phyloP scores from a whole-genome alignment of 352 stramenopile species.

The Phytophthora syringae region DNA sequence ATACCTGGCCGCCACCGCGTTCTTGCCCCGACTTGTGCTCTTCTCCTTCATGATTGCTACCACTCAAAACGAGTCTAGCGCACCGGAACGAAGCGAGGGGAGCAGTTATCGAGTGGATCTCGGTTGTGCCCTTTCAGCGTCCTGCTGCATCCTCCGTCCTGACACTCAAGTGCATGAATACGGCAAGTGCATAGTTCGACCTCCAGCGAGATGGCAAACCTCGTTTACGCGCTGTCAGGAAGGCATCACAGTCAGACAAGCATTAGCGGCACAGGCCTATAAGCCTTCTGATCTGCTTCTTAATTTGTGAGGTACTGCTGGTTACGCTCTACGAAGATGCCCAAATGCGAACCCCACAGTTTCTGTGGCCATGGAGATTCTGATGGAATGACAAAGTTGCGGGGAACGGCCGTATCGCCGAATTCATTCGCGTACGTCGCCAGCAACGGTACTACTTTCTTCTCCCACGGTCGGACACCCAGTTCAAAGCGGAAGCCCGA shows the following conservation, averaged over 20 bases:
- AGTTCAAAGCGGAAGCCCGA: conserved; percentile 43
- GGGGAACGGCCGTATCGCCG: conserved; percentile 22
- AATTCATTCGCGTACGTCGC: neutral
- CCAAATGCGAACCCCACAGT: conserved; percentile 46
- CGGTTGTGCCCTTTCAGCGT: too few relatives aligned
- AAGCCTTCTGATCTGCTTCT: too few relatives aligned
- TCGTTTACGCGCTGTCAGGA: too few relatives aligned
- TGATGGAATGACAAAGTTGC: conserved; percentile 86
- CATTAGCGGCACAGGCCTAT: too few relatives aligned
- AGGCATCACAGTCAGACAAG: too few relatives aligned
- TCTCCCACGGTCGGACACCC: neutral
- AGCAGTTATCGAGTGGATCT: conserved; percentile 5
- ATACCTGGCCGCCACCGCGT: conserved; percentile 37
- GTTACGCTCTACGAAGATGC: neutral
- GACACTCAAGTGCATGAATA: too few relatives aligned
- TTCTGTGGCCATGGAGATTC: conserved; percentile 71
- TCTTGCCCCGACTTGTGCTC: neutral
- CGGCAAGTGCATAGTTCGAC: too few relatives aligned
- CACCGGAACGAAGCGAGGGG: neutral
- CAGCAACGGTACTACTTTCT: neutral
- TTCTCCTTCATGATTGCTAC: neutral
- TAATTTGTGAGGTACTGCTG: too few relatives aligned
- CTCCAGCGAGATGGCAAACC: too few relatives aligned
- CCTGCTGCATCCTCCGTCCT: too few relatives aligned
- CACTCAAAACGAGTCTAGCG: neutral